These are phyloP conservation scores for Globisporangium nagaii DNA, from an alignment of 352 stramenopile species.

Conservation along the genomic window DNA sequence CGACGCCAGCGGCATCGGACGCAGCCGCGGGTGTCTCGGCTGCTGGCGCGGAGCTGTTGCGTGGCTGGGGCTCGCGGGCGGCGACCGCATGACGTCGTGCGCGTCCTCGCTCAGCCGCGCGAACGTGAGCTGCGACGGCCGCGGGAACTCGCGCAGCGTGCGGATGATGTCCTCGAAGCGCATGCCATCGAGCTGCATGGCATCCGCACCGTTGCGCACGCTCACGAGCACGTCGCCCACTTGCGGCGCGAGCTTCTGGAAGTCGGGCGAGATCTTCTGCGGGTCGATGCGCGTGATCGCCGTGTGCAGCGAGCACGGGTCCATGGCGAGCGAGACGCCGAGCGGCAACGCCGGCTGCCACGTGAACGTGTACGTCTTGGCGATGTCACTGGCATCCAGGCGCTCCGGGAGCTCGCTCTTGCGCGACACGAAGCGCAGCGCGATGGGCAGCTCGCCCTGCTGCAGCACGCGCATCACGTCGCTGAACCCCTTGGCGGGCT, in stretches of 20 bases:
- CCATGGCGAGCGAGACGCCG: conserved; percentile 72
- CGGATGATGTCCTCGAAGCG: conserved; percentile 69
- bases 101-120: conserved; percentile 34
- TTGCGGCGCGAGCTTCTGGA: conserved; percentile 40
- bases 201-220: conserved; percentile 21
- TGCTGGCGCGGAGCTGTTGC: background rate
- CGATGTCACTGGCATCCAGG: conserved; percentile 34
- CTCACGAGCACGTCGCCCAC: conserved; percentile 65
- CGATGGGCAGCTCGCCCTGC: conserved; percentile 45
- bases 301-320: conserved; percentile 67
- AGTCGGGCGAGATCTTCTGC: conserved; percentile 49
- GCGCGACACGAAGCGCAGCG: conserved; percentile 57
- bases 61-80: conserved; percentile 5
- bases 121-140: conserved; percentile 60
- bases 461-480: conserved; percentile 51
- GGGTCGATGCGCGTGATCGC: conserved; percentile 60
- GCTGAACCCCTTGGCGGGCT: conserved; percentile 34
- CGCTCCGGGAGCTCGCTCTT: conserved; percentile 32
- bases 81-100: background rate
- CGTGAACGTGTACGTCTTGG: conserved; percentile 43
- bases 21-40: conserved; percentile 7
- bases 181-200: conserved; percentile 40
- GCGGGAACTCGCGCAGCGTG: conserved; percentile 39
- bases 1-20: conserved; percentile 13
- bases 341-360: conserved; percentile 45